Conservation (phyloP, 1,284 basidiomycete genomes). For the Bondarzewia mesenterica region DNA sequence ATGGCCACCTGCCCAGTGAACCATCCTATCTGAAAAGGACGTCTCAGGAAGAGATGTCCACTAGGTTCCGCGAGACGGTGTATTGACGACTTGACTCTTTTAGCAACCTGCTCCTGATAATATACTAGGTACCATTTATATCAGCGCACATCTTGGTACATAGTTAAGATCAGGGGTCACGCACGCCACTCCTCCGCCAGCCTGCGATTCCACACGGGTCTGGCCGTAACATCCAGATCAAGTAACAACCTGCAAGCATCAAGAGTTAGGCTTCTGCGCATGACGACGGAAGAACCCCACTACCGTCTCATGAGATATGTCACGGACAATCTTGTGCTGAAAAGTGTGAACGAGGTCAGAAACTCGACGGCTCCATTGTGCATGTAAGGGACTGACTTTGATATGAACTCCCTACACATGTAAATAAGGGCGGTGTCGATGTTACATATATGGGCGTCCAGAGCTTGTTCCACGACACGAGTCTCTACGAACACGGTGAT, state of each 20-base stretch:
- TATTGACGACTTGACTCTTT: constrained; percentile 43
- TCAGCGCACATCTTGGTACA: background rate
- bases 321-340: constrained; percentile 59
- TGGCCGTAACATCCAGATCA: constrained; percentile 21
- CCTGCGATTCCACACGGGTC: constrained; percentile 50
- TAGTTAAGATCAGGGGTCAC: constrained; percentile 20
- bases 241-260: constrained; percentile 23
- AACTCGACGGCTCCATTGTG: background rate
- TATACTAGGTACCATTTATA: too few species aligned
- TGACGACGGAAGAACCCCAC: constrained; percentile 23
- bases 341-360: constrained; percentile 7
- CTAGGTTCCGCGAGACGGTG: constrained; percentile 37
- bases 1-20: constrained; percentile 57
- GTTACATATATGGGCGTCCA: constrained; percentile 62
- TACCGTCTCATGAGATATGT: constrained; percentile 61
- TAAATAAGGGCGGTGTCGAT: constrained; percentile 58
- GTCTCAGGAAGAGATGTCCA: constrained; percentile 46
- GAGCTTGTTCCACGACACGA: constrained; percentile 52
- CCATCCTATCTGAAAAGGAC: constrained; percentile 67
- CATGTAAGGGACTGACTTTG: constrained; percentile 46
- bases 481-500: constrained; percentile 55
- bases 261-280: constrained; percentile 11
- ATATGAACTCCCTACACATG: constrained; percentile 61
- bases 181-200: constrained; percentile 71
- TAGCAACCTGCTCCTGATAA: constrained; percentile 54